Percentiles rank a stretch among this genome's conserved stretches.
Evolutionary conservation across 805 yeast genomes (phyloP).

Genomic region (Ogataea zsoltii): DNA sequence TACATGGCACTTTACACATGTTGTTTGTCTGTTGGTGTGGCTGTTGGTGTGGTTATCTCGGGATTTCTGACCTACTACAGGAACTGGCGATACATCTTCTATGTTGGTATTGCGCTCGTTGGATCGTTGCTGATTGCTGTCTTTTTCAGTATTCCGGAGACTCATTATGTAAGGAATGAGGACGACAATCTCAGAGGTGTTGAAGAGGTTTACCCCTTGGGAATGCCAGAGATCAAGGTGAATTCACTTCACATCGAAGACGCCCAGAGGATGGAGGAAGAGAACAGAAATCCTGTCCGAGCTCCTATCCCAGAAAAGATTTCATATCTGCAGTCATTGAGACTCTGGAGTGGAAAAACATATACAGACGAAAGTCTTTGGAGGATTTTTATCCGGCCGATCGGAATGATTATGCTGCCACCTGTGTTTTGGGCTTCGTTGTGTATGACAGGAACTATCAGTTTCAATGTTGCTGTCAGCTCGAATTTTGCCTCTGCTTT

Average conservation of each 20-base stretch:
- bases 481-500: slow-evolving; percentile 10
- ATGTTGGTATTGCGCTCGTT: slow-evolving; percentile 46
- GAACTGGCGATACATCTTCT: slow-evolving; percentile 55
- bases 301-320: not conserved
- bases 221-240: slow-evolving; percentile 9
- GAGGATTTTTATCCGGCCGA: slow-evolving; percentile 10
- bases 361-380: slow-evolving; percentile 10
- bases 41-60: slow-evolving; percentile 57
- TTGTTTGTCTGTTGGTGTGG: slow-evolving; percentile 54
- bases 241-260: slow-evolving; percentile 7
- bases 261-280: slow-evolving; percentile 1
- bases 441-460: slow-evolving; percentile 10
- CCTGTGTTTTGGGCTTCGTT: slow-evolving; percentile 11
- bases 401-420: slow-evolving; percentile 10
- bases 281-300: not conserved
- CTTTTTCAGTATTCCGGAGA: slow-evolving; percentile 53
- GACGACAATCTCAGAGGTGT: slow-evolving; percentile 7
- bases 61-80: slow-evolving; percentile 53
- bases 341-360: slow-evolving; percentile 5
- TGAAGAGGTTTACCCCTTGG: slow-evolving; percentile 9
- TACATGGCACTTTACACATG: slow-evolving; percentile 49
- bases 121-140: slow-evolving; percentile 40
- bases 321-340: slow-evolving; percentile 2
- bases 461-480: slow-evolving; percentile 11
- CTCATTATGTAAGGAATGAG: slow-evolving; percentile 42